A percentile compares a stretch with the other conserved stretches of the same genome.
Conservation (phyloP, 495 filamentous ascomycete species). For the Melanomma pulvis-pyrius region DNA sequence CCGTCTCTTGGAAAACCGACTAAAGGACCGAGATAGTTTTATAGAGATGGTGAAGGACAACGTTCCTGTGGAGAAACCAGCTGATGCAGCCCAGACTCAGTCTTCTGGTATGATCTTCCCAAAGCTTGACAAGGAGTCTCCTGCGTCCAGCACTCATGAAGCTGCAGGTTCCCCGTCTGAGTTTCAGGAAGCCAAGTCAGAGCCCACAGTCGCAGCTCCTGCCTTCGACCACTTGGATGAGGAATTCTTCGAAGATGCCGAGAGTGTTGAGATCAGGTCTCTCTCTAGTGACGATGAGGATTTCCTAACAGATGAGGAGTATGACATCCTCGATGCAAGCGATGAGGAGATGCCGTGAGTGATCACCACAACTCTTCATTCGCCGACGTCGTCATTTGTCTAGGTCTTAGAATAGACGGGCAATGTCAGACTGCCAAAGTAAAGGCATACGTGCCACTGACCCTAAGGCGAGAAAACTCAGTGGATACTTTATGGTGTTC, state of each 20-base stretch:
- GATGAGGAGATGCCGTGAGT: slow-evolving; percentile 68
- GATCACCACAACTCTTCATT: neutral
- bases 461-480: neutral
- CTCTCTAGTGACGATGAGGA: slow-evolving; percentile 62
- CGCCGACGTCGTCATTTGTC: neutral
- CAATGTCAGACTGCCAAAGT: neutral
- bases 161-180: slow-evolving; percentile 42
- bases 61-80: slow-evolving; percentile 15
- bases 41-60: neutral
- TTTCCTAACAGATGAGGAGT: slow-evolving; percentile 96
- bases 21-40: slow-evolving; percentile 13
- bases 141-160: slow-evolving; percentile 75
- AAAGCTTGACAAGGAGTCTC: slow-evolving; percentile 92
- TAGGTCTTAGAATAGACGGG: neutral
- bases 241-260: slow-evolving; percentile 44
- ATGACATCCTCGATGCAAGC: slow-evolving; percentile 92
- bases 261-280: slow-evolving; percentile 49
- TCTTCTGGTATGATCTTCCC: slow-evolving; percentile 91
- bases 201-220: slow-evolving; percentile 11
- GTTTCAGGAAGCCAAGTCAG: slow-evolving; percentile 17
- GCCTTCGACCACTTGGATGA: slow-evolving; percentile 25
- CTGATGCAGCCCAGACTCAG: slow-evolving; percentile 37
- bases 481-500: neutral
- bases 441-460: neutral
- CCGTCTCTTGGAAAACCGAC: slow-evolving; percentile 23